Conservation (phyloP, 345 rosid genomes). For the Psidium friedrichsthalianum region DNA sequence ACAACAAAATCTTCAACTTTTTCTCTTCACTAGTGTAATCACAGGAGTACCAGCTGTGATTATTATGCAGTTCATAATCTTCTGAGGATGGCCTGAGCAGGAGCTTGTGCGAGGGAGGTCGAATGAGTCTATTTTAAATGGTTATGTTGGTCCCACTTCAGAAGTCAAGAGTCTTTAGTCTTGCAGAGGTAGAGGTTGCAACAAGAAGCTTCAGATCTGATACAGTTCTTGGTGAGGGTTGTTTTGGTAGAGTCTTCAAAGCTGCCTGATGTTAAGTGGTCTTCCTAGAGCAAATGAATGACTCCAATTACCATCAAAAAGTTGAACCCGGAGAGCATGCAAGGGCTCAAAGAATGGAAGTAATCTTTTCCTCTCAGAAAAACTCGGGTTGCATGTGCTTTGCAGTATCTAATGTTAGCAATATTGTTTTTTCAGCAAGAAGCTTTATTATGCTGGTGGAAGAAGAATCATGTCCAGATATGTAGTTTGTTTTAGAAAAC, state of each 20-base stretch:
- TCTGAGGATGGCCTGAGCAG: not conserved
- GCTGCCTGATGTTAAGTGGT: not conserved
- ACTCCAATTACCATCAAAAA: not conserved
- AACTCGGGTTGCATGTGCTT: not conserved
- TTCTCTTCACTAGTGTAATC: not conserved
- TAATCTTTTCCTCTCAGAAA: not conserved
- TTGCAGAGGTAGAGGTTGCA: not conserved
- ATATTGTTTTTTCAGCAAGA: not conserved
- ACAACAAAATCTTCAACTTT: not conserved
- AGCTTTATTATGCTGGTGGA: not conserved
- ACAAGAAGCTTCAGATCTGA: not conserved
- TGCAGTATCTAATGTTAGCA: not conserved
- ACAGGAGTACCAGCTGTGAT: constrained; percentile 3
- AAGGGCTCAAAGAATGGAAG: not conserved
- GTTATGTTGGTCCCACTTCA: not conserved
- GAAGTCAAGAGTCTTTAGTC: not conserved
- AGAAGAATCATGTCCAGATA: not conserved
- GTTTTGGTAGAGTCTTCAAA: not conserved
- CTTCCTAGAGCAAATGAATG: not conserved
- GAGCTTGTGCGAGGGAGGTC: not conserved
- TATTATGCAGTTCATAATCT: constrained; percentile 1
- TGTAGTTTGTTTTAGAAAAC: not conserved
- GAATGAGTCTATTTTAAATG: not conserved
- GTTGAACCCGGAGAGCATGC: not conserved
- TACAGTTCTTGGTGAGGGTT: not conserved